Evolutionary conservation across 768 basidiomycete species (phyloP).

Genomic region (Candolleomyces efflorescens): DNA sequence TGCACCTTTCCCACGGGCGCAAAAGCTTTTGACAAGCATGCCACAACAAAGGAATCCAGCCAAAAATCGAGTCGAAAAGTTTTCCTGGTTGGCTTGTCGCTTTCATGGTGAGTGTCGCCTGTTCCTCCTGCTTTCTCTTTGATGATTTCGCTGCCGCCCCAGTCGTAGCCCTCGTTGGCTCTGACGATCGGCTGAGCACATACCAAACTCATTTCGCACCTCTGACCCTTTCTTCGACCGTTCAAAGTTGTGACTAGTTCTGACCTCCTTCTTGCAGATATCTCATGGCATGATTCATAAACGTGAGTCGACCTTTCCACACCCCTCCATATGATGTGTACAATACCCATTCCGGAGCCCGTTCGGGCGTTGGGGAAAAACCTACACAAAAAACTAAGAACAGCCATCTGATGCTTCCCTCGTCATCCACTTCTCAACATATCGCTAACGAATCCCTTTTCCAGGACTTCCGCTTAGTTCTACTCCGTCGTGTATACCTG

Average conservation of each 20-base stretch:
- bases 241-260: too few species aligned
- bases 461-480: neutral
- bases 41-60: neutral
- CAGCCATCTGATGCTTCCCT: constrained; percentile 49
- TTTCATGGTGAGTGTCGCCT: constrained; percentile 1
- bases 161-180: constrained; percentile 54
- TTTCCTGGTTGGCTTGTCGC: constrained; percentile 13
- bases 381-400: constrained; percentile 48
- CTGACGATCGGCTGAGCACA: constrained; percentile 66
- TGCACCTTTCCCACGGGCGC: neutral
- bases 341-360: constrained; percentile 42
- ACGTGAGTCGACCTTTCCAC: neutral
- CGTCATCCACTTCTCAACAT: neutral
- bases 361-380: constrained; percentile 41
- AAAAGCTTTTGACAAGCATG: neutral
- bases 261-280: too few species aligned
- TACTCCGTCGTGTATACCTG: neutral
- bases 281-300: neutral
- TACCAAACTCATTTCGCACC: constrained; percentile 60
- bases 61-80: constrained; percentile 1
- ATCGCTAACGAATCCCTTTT: constrained; percentile 4
- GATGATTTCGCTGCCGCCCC: constrained; percentile 77
- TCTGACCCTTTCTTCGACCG: constrained; percentile 37
- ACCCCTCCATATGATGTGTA: constrained; percentile 37
- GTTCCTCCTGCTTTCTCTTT: constrained; percentile 12